Conservation (phyloP, 1,284 basidiomycete species). For the Termitomyces sp. region DNA sequence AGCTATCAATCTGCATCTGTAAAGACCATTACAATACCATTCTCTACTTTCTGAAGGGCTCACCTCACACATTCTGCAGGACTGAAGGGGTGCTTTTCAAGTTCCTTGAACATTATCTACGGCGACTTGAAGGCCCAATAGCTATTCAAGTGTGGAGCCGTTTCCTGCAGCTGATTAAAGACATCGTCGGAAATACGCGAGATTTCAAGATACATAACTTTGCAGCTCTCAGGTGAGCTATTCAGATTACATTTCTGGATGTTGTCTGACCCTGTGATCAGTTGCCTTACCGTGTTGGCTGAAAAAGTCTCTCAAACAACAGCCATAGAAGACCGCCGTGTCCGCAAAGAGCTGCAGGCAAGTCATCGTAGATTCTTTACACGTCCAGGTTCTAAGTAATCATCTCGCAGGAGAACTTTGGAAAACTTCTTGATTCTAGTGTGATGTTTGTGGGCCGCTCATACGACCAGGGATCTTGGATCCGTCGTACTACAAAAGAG, state of each 20-base stretch:
- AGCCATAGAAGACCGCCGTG: constrained; percentile 83
- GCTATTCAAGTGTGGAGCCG: constrained; percentile 90
- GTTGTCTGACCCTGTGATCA: constrained; percentile 25
- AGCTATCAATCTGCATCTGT: constrained; percentile 66
- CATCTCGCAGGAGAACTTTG: constrained; percentile 65
- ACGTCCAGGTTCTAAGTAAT: not conserved
- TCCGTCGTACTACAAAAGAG: constrained; percentile 63
- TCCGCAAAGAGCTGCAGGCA: constrained; percentile 88
- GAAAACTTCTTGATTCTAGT: constrained; percentile 81
- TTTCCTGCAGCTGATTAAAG: constrained; percentile 77
- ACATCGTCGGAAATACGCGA: constrained; percentile 59
- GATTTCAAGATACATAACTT: constrained; percentile 71
- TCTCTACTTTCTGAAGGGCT: too few relatives aligned
- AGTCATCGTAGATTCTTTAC: not conserved
- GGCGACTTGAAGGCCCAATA: constrained; percentile 79
- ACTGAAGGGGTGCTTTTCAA: constrained; percentile 67
- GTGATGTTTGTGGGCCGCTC: constrained; percentile 71
- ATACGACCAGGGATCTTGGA: constrained; percentile 77
- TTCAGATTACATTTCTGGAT: not conserved
- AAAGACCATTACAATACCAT: constrained; percentile 22
- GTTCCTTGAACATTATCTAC: constrained; percentile 88
- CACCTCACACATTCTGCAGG: constrained; percentile 32
- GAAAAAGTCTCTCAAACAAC: constrained; percentile 86
- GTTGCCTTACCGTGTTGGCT: constrained; percentile 76
- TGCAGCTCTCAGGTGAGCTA: constrained; percentile 61